phyloP scores from a whole-genome alignment of 2,329 filamentous ascomycete genomes.

The Leptographium wingfieldii region DNA sequence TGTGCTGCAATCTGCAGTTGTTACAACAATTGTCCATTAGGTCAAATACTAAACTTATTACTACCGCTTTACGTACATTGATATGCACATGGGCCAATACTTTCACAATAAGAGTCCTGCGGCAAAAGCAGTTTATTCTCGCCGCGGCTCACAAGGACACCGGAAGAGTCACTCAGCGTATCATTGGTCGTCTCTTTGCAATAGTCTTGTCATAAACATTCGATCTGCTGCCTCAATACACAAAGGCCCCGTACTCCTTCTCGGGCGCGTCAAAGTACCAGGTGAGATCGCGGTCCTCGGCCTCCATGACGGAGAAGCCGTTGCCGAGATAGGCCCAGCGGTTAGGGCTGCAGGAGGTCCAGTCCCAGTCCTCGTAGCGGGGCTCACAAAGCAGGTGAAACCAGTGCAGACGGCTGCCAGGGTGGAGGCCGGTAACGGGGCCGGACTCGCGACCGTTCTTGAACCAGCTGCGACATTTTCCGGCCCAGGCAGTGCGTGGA shows the following conservation, averaged over 20 bases:
- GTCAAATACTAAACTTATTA: too few species aligned
- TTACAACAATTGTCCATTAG: too few species aligned
- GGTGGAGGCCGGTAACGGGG: constrained; percentile 9
- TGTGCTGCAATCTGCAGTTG: too few species aligned
- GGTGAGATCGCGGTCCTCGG: constrained; percentile 26
- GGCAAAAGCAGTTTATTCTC: too few species aligned
- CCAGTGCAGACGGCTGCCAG: constrained; percentile 12
- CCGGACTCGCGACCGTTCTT: constrained; percentile 13
- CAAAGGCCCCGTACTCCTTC: constrained; percentile 34
- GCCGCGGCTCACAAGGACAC: too few species aligned
- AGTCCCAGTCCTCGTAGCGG: constrained; percentile 11
- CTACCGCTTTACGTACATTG: too few species aligned
- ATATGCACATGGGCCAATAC: too few species aligned
- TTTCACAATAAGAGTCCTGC: too few species aligned
- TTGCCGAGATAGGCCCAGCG: constrained; percentile 31
- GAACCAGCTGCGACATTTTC: constrained; percentile 18
- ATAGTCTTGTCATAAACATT: too few species aligned
- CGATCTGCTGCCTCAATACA: neutral
- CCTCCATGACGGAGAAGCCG: constrained; percentile 29
- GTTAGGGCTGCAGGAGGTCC: constrained; percentile 24
- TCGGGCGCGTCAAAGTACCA: constrained; percentile 34
- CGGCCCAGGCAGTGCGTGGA: constrained; percentile 19
- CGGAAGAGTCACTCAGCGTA: too few species aligned
- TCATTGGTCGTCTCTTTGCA: too few species aligned
- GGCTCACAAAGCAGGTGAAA: constrained; percentile 9